Evolutionary conservation across 2,329 filamentous ascomycete species (phyloP).

Genomic region (Fusarium praegraminearum): DNA sequence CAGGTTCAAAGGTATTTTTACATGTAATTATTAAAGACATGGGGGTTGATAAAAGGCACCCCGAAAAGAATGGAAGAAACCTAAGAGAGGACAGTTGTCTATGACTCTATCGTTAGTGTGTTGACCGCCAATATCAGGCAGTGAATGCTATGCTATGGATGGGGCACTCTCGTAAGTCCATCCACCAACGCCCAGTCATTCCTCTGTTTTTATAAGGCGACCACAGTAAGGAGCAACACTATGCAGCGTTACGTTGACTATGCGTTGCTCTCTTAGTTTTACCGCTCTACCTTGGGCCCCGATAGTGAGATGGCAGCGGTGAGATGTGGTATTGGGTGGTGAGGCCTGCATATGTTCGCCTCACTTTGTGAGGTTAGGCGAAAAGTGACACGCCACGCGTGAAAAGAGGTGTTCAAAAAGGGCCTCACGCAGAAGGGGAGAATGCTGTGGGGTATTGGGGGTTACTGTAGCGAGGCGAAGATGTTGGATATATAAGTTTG

Average conservation of each 20-base stretch:
- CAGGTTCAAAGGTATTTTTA: conserved; percentile 42
- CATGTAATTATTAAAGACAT: conserved; percentile 48
- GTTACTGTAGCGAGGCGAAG: not conserved
- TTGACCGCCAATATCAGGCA: conserved; percentile 1
- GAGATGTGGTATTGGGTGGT: conserved; percentile 25
- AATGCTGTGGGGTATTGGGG: not conserved
- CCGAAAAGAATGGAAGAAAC: conserved; percentile 42
- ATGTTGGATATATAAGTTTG: conserved; percentile 27
- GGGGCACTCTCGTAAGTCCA: conserved; percentile 9
- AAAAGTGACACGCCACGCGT: conserved; percentile 31
- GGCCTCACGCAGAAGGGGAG: conserved; percentile 22
- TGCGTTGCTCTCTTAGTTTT: conserved; percentile 15
- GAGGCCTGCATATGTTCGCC: conserved; percentile 39
- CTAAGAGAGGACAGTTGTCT: conserved; percentile 8
- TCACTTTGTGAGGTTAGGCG: conserved; percentile 30
- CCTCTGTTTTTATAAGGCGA: conserved; percentile 4
- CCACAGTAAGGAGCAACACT: not conserved
- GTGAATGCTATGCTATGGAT: not conserved
- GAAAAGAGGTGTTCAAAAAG: conserved; percentile 15
- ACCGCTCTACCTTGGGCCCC: conserved; percentile 15
- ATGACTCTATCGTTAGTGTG: not conserved
- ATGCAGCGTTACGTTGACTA: conserved; percentile 23
- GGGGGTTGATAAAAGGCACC: conserved; percentile 32
- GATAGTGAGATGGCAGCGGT: conserved; percentile 21
- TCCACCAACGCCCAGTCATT: conserved; percentile 12